phyloP scores from a whole-genome alignment of 2,329 filamentous ascomycete species.

The Colletotrichum tabaci region DNA sequence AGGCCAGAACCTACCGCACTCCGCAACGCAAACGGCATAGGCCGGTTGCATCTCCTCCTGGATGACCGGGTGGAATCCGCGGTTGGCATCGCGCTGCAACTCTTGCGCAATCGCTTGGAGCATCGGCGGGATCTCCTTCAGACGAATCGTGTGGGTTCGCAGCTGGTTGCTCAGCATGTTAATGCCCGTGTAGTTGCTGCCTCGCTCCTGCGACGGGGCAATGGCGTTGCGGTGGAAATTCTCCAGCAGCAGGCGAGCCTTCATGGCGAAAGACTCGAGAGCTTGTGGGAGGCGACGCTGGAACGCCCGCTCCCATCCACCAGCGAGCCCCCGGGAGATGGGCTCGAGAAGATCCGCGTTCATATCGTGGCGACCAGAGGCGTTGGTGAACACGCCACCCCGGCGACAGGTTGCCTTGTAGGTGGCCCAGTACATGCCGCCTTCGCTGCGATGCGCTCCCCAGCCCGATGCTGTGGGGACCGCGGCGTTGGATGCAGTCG shows the following conservation, averaged over 20 bases:
- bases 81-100: constrained; percentile 46
- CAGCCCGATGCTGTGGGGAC: constrained; percentile 44
- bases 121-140: constrained; percentile 39
- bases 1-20: constrained; percentile 16
- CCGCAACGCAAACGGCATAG: constrained; percentile 43
- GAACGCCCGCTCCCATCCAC: constrained; percentile 49
- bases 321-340: constrained; percentile 43
- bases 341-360: constrained; percentile 49
- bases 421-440: constrained; percentile 46
- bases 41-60: constrained; percentile 44
- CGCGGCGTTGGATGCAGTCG: constrained; percentile 42
- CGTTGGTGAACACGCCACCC: constrained; percentile 43
- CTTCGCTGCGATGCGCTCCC: constrained; percentile 42
- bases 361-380: constrained; percentile 45
- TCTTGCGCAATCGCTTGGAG: constrained; percentile 37
- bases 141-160: constrained; percentile 30
- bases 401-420: constrained; percentile 48
- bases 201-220: constrained; percentile 32
- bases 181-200: constrained; percentile 36
- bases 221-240: constrained; percentile 37
- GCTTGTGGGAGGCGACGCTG: constrained; percentile 44
- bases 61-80: constrained; percentile 46
- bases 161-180: constrained; percentile 46
- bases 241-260: constrained; percentile 22
- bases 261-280: constrained; percentile 25